Evolutionary conservation across 305 asterid genomes (phyloP).

Genomic region (Andrographis paniculata): DNA sequence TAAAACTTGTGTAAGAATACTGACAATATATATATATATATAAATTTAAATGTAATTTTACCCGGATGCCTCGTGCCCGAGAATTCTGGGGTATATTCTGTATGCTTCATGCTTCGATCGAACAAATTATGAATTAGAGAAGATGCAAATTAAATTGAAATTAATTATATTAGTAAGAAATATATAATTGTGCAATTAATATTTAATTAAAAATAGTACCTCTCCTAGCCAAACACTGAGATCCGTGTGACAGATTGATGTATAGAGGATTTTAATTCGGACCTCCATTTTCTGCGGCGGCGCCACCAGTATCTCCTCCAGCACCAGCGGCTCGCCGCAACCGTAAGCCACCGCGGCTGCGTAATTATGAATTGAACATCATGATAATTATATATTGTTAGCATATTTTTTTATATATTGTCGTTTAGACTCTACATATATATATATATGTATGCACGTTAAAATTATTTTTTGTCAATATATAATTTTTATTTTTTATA

Average conservation of each 20-base stretch:
- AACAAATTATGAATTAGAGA: not conserved
- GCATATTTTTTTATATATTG: too few relatives aligned
- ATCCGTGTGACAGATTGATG: conserved; percentile 47
- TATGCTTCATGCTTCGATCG: conserved; percentile 49
- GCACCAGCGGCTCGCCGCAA: conserved; percentile 26
- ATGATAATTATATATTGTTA: too few relatives aligned
- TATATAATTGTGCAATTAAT: too few relatives aligned
- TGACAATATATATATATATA: too few relatives aligned
- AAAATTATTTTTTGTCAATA: too few relatives aligned
- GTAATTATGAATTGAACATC: too few relatives aligned
- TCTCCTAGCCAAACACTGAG: conserved; percentile 45
- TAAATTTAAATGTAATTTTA: too few relatives aligned
- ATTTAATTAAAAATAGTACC: conserved; percentile 19
- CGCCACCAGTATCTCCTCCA: conserved; percentile 38
- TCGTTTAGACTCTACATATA: too few relatives aligned
- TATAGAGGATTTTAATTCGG: conserved; percentile 34
- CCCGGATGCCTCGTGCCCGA: conserved; percentile 97
- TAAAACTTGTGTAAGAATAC: too few relatives aligned
- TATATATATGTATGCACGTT: too few relatives aligned
- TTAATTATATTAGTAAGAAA: too few relatives aligned
- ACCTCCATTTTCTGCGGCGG: conserved; percentile 47
- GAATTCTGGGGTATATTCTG: conserved; percentile 58
- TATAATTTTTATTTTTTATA: too few relatives aligned
- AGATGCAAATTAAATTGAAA: not conserved
- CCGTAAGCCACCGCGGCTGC: conserved; percentile 40